Conservation (phyloP, 1,284 basidiomycete species). For the Psilocybe mexicana region DNA sequence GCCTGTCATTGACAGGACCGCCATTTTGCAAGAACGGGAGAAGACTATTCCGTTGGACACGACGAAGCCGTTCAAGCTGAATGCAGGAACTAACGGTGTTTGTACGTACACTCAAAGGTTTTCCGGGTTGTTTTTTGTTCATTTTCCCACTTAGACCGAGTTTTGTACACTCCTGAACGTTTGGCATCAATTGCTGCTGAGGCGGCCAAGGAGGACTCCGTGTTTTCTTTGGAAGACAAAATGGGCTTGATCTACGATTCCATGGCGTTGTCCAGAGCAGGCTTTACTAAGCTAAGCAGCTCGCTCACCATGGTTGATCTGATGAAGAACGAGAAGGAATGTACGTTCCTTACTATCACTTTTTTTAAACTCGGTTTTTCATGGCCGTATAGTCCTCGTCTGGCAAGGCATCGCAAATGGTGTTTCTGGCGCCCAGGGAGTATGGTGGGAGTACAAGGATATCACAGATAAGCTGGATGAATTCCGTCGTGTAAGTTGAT, state of each 20-base stretch:
- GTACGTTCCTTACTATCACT: slow-evolving; percentile 41
- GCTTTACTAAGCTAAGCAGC: slow-evolving; percentile 75
- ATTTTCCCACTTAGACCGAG: slow-evolving; percentile 60
- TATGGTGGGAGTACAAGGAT: slow-evolving; percentile 85
- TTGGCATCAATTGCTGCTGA: slow-evolving; percentile 80
- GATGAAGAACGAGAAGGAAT: slow-evolving; percentile 74
- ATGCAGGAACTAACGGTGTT: slow-evolving; percentile 87
- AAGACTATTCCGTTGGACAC: slow-evolving; percentile 69
- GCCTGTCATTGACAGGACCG: slow-evolving; percentile 59
- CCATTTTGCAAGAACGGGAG: slow-evolving; percentile 74
- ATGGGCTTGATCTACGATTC: slow-evolving; percentile 86
- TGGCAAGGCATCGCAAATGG: slow-evolving; percentile 67
- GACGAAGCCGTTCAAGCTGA: slow-evolving; percentile 81
- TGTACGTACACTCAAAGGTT: slow-evolving; percentile 53
- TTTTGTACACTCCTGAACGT: slow-evolving; percentile 84
- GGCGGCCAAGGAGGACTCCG: slow-evolving; percentile 63
- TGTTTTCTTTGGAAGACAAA: slow-evolving; percentile 83
- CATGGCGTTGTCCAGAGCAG: slow-evolving; percentile 80
- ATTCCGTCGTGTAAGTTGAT: slow-evolving; percentile 57
- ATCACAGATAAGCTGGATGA: slow-evolving; percentile 63
- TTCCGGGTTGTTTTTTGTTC: background rate
- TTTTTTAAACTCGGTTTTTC: background rate
- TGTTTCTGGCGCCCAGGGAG: slow-evolving; percentile 57
- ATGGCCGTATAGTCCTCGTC: slow-evolving; percentile 12
- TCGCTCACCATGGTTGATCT: slow-evolving; percentile 73